phyloP scores from a whole-genome alignment of 2,329 filamentous ascomycete genomes.

The Pyricularia sp. region DNA sequence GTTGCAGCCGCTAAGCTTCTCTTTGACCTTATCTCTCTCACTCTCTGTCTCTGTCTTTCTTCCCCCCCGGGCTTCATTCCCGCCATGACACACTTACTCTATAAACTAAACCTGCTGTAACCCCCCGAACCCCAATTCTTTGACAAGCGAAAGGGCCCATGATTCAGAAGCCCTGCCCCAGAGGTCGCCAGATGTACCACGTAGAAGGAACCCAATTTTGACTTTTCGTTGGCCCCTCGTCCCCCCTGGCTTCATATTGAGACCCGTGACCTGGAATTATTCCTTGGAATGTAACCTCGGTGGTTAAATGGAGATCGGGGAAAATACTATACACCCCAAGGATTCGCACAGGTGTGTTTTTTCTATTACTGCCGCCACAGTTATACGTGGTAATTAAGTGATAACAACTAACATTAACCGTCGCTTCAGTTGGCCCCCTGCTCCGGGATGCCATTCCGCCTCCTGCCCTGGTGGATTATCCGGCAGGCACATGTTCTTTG shows the following conservation, averaged over 20 bases:
- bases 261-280: background rate
- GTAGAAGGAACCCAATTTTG: background rate
- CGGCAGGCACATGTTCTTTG: background rate
- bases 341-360: background rate
- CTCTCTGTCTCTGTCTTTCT: no score
- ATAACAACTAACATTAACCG: background rate
- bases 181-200: background rate
- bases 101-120: background rate
- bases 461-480: background rate
- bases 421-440: background rate
- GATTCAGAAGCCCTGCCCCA: background rate
- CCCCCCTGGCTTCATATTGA: background rate
- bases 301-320: background rate
- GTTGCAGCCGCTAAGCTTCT: background rate
- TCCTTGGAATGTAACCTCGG: background rate
- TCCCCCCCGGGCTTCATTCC: background rate
- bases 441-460: background rate
- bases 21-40: background rate
- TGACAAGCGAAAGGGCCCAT: background rate
- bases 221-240: background rate
- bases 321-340: background rate
- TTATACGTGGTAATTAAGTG: background rate
- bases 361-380: background rate
- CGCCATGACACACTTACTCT: background rate
- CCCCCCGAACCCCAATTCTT: background rate